Evolutionary conservation across 2,329 filamentous ascomycete genomes (phyloP).

Genomic region (Aureobasidium mangrovei): DNA sequence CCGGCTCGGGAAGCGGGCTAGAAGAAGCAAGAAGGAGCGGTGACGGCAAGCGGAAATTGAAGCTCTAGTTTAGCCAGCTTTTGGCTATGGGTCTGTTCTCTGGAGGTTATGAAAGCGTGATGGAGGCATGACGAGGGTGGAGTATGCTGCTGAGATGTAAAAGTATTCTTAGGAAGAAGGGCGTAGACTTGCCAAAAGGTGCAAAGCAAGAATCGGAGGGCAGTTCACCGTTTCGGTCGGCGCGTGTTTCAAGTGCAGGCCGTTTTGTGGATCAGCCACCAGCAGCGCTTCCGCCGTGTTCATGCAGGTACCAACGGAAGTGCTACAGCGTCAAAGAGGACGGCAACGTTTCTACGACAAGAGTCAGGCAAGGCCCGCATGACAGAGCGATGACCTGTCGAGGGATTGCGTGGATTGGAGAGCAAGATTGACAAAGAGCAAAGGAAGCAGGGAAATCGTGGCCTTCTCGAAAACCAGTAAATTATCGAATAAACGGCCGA

Average conservation of each 20-base stretch:
- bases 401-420: background rate
- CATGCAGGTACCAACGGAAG: slow-evolving; percentile 11
- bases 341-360: background rate
- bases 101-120: background rate
- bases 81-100: background rate
- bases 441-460: background rate
- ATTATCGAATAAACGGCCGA: slow-evolving; percentile 14
- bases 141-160: background rate
- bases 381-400: background rate
- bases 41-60: slow-evolving; percentile 2
- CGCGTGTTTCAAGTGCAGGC: slow-evolving; percentile 9
- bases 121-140: slow-evolving; percentile 1
- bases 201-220: slow-evolving; percentile 1
- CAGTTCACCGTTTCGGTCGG: slow-evolving; percentile 7
- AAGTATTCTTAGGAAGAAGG: slow-evolving; percentile 3
- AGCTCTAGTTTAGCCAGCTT: background rate
- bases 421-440: background rate
- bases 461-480: background rate
- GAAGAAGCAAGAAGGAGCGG: slow-evolving; percentile 11
- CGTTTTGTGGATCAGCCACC: slow-evolving; percentile 9
- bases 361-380: background rate
- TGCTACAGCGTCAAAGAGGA: background rate
- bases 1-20: background rate
- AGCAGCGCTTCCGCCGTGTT: background rate
- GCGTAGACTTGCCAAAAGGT: background rate